Evolutionary conservation across 371 early-diverging fungal species (phyloP).

Genomic region (Apophysomyces ossiformis): DNA sequence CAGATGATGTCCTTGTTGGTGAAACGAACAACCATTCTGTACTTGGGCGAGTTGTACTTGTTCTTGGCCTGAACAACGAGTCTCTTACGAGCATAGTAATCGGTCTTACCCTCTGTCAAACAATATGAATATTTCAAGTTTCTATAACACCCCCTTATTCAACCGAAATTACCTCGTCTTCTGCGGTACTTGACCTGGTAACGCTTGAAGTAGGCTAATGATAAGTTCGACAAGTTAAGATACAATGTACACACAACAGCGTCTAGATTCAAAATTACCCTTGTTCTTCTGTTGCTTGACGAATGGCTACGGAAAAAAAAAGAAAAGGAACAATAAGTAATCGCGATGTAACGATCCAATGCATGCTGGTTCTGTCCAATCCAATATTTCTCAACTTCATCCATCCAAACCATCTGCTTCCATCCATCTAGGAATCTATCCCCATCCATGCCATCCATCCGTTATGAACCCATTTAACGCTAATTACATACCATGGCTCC

Average conservation of each 20-base stretch:
- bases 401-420: constrained; percentile 9
- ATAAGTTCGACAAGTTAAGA: background rate
- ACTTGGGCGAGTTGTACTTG: constrained; percentile 99
- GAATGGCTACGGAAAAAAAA: constrained; percentile 33
- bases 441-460: background rate
- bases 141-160: background rate
- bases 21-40: constrained; percentile 99
- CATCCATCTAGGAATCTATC: background rate
- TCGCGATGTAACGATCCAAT: background rate
- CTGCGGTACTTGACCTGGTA: constrained; percentile 99
- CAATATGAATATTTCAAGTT: background rate
- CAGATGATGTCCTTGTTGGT: constrained; percentile 98
- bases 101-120: constrained; percentile 98
- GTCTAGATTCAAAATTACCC: constrained; percentile 7
- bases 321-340: constrained; percentile 1
- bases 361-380: background rate
- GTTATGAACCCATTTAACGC: background rate
- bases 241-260: background rate
- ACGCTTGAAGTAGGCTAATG: constrained; percentile 94
- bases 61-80: constrained; percentile 99
- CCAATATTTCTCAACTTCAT: background rate
- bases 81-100: constrained; percentile 99
- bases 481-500: background rate
- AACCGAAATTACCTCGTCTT: constrained; percentile 83
- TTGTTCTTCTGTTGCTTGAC: constrained; percentile 52